Conservation (phyloP, 192 early-diverging fungal species). For the Coemansia sp. region DNA sequence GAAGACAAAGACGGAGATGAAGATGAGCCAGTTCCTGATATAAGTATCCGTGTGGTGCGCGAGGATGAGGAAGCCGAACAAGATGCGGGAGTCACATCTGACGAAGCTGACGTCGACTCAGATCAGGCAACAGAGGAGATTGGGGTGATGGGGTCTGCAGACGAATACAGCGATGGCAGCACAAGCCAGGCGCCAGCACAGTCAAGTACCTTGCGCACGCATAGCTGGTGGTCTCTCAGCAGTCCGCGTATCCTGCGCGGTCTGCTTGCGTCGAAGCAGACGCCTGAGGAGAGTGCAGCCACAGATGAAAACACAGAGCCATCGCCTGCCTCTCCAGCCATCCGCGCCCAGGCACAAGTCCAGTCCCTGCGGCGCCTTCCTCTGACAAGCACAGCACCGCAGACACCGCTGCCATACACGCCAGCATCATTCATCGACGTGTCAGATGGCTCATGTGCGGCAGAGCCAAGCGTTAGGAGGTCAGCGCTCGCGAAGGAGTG, state of each 20-base stretch:
- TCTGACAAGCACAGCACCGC: slow-evolving; percentile 5
- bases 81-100: background rate
- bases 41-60: background rate
- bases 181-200: background rate
- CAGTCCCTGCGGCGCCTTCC: slow-evolving; percentile 11
- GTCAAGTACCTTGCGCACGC: background rate
- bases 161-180: slow-evolving; percentile 1
- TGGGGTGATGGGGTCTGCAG: slow-evolving; percentile 20
- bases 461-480: slow-evolving; percentile 15
- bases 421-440: slow-evolving; percentile 44
- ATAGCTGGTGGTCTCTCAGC: slow-evolving; percentile 42
- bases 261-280: background rate
- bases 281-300: background rate
- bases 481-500: slow-evolving; percentile 5
- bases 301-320: background rate
- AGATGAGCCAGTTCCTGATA: background rate
- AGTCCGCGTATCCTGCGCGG: slow-evolving; percentile 20
- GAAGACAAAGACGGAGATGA: background rate
- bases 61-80: slow-evolving; percentile 4
- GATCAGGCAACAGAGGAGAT: slow-evolving; percentile 36
- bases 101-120: slow-evolving; percentile 16
- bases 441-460: slow-evolving; percentile 6
- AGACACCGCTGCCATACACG: slow-evolving; percentile 15
- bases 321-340: background rate
- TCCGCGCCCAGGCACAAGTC: background rate